These are phyloP conservation scores for Piper betle DNA, from an alignment of 164 flowering plant genomes.

Conservation along the genomic window DNA sequence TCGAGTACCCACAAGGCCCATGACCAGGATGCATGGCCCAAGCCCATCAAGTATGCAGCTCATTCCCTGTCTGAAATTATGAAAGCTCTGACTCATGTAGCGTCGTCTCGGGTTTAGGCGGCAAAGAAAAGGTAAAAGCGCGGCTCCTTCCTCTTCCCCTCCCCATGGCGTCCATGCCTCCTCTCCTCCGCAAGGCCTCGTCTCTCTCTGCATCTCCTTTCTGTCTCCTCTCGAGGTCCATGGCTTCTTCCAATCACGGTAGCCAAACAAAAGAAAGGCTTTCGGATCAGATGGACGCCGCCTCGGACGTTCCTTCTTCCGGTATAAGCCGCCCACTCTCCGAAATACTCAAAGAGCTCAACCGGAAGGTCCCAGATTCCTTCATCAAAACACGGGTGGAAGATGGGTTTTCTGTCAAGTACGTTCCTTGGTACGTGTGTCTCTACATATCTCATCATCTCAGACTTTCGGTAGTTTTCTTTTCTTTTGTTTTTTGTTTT, in stretches of 20 bases:
- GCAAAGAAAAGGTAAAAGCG: not conserved
- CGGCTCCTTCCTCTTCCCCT: not conserved
- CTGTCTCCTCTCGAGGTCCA: not conserved
- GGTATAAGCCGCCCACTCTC: conserved; percentile 73
- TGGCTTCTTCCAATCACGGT: conserved; percentile 2
- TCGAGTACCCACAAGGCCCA: not conserved
- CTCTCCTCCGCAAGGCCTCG: conserved; percentile 1
- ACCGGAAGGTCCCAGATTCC: conserved; percentile 67
- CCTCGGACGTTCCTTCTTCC: conserved; percentile 25
- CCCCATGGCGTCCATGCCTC: conserved; percentile 3
- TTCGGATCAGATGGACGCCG: conserved; percentile 9
- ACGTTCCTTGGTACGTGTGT: conserved; percentile 59
- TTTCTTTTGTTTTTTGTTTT: not conserved
- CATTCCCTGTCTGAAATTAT: too few relatives aligned
- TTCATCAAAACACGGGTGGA: conserved; percentile 45
- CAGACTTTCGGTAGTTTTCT: not conserved
- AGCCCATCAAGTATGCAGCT: too few relatives aligned
- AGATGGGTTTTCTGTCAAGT: conserved; percentile 47
- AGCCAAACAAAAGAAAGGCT: conserved; percentile 4
- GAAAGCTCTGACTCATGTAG: too few relatives aligned
- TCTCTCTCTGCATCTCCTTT: not conserved
- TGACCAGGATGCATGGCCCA: too few relatives aligned
- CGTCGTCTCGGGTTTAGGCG: not conserved
- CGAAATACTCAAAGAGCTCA: conserved; percentile 66
- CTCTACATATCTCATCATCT: too few relatives aligned